Evolutionary conservation across 2,329 filamentous ascomycete species (phyloP), one percentile per base, ranked within the genome.

Genomic region (Diaporthe eres): DNA sequence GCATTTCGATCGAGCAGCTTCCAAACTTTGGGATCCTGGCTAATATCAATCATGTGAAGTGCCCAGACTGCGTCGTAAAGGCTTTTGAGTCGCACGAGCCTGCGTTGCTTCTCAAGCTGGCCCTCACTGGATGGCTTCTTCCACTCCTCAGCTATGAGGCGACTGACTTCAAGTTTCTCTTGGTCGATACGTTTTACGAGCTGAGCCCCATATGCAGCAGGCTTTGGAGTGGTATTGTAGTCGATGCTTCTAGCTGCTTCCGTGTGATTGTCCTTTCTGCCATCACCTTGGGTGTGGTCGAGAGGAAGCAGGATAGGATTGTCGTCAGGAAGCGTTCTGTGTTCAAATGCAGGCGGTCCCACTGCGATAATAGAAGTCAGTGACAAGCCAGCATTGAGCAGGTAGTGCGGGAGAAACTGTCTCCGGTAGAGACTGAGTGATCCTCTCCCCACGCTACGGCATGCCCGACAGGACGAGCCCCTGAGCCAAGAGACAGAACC

Each of bases 401-500:
- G 17, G 28, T 25, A 12, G 12, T 31, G 6, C 57, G 3, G 10
- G 4, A 19, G 25, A 22, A 2, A 8, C 7, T 7, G 15, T n/a
- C 6, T 34, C 28, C 25, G 5, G 5, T 13, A 39, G 17, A 12
- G 13, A 17, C 19, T 4, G 42, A 47, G 15, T 9, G 42, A 49
- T 17, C n/a, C 4, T 31, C 3, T 10, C 3, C 12, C 1, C 5
- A 22, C 12, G 22, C 9, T 1, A 22, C 12, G 31, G 8, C 2
- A 25, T 25, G 25, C 3, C 17, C 42, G n/a, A 34, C 37, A 13
- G 31, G 28, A 10, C 44, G 4, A 22, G 37, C 37, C 37, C 37
- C 2, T 39, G 37, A 39, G 37, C 12, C 37, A 39, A 65, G 25
- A 8, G 4, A 8, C 17, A 47, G 39, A 19, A 10, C 47, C 25